Evolutionary conservation across 106 monocot species (phyloP), one percentile per base, ranked within the genome.

Genomic region (Dendrobium chrysotoxum): DNA sequence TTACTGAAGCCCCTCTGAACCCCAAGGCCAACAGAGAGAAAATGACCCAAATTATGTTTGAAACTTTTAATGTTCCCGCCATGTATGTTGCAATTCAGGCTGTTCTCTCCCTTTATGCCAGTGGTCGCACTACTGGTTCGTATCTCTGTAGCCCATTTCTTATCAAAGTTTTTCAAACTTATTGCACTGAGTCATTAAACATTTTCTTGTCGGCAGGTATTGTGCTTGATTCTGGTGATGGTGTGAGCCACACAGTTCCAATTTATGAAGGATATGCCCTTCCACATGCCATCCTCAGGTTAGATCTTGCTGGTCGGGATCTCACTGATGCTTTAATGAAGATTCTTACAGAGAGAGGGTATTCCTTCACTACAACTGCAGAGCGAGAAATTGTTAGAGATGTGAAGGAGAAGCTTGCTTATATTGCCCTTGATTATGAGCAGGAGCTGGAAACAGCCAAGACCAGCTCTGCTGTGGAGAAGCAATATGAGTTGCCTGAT

Each of bases 11-110:
- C 9, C 84, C 84, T 53, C 84, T 84, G 10, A 84, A 84, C 40
- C 84, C 84, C 28, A 84, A 84, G 50, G 84, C 84, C 7, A 84
- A 84, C 28, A 80, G 84, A 76, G 84, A 84, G 75, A 84, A 84
- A 28, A 84, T 84, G 84, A 84, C 35, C 35, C 35, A 35, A 35
- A 35, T 35, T 35, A 35, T 35, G 35, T 35, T 35, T 35, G 35
- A 35, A 35, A 35, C 35, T 3, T 35, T 35, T 35, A 35, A 35
- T 35, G 35, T 35, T 35, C 35, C 35, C 35, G 35, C 35, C 35
- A 35, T 35, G 35, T 35, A 35, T 35, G 35, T 35, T 35, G 35
- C 35, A 35, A 35, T 35, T 35, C 35, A 35, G 35, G 35, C 35
- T 35, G 35, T 35, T 35, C 35, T 35, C 35, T 35, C 35, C 84